Evolutionary conservation across 2,329 filamentous ascomycete species (phyloP).

Genomic region (Rhexocercosporidium sp.): DNA sequence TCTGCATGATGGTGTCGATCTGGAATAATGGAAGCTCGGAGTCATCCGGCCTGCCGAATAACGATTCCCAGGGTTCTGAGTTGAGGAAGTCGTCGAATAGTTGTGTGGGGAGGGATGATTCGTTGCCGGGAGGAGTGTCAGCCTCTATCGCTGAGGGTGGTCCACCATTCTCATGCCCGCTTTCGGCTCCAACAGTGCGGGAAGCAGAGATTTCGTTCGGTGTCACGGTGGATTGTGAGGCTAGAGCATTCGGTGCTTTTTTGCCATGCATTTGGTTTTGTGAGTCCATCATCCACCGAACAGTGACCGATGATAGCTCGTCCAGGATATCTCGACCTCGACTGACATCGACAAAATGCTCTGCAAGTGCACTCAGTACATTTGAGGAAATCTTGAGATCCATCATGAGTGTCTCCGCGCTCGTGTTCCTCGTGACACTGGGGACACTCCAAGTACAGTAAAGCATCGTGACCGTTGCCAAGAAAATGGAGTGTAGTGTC

Average conservation of each 20-base stretch:
- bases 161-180: background rate
- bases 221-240: background rate
- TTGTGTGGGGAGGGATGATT: background rate
- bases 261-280: background rate
- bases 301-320: constrained; percentile 17
- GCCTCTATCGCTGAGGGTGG: background rate
- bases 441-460: constrained; percentile 56
- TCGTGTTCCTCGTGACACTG: constrained; percentile 10
- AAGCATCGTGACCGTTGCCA: constrained; percentile 55
- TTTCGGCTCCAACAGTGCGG: background rate
- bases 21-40: constrained; percentile 11
- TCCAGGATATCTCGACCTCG: constrained; percentile 18
- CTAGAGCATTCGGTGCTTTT: background rate
- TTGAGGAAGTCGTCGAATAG: constrained; percentile 15
- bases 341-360: constrained; percentile 20
- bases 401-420: constrained; percentile 13
- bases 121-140: background rate
- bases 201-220: background rate
- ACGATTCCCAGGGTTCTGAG: constrained; percentile 16
- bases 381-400: constrained; percentile 14
- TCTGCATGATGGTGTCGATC: constrained; percentile 23
- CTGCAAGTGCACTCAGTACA: constrained; percentile 17
- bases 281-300: constrained; percentile 17
- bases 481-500: constrained; percentile 54
- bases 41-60: constrained; percentile 11